Evolutionary conservation across 306 rosid species (phyloP).

Genomic region (cucumber (Cucumis sativus)): Cucumber_9930_V3 NC_026657.2:5136501-5137000

Average conservation of each 20-base stretch:
- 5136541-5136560: too few species aligned
- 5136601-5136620: too few species aligned
- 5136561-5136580: too few species aligned
- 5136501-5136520: too few species aligned
- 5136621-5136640: too few species aligned
- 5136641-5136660: too few species aligned
- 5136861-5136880: not conserved
- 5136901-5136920: not conserved
- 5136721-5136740: too few species aligned
- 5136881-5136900: not conserved
- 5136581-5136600: too few species aligned
- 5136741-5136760: not conserved
- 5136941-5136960: constrained; percentile 30
- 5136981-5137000: constrained; percentile 61
- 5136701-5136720: too few species aligned
- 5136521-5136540: too few species aligned
- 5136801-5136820: not conserved
- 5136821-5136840: not conserved
- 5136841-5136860: not conserved
- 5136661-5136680: not conserved
- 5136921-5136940: constrained; percentile 2
- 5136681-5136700: not conserved
- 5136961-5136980: constrained; percentile 43
- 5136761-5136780: not conserved
- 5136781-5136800: not conserved